phyloP scores from a whole-genome alignment of 2,329 filamentous ascomycete genomes.

The Didymella lethalis region DNA sequence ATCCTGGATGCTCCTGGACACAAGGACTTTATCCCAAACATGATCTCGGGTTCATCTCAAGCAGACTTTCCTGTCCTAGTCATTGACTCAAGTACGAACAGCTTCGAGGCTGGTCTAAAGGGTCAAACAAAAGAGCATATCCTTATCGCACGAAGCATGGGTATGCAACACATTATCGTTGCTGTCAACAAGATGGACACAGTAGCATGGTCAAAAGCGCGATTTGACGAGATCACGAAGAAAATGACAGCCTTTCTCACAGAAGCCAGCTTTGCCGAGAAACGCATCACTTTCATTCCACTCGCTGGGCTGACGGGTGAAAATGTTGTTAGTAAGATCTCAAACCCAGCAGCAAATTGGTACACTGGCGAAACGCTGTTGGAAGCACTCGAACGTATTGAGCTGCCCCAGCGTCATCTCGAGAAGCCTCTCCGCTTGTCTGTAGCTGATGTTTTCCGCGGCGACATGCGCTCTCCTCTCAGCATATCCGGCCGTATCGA shows the following conservation, averaged over 20 bases:
- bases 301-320: constrained; percentile 89
- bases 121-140: constrained; percentile 96
- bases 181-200: constrained; percentile 96
- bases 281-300: constrained; percentile 85
- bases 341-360: constrained; percentile 69
- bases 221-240: constrained; percentile 84
- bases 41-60: constrained; percentile 96
- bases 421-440: constrained; percentile 84
- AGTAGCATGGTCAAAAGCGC: constrained; percentile 79
- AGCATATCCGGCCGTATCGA: constrained; percentile 89
- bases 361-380: constrained; percentile 82
- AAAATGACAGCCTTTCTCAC: constrained; percentile 85
- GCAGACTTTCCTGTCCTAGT: constrained; percentile 96
- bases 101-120: constrained; percentile 91
- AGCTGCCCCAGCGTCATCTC: constrained; percentile 74
- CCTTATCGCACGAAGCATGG: constrained; percentile 86
- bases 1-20: constrained; percentile 96
- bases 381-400: constrained; percentile 83
- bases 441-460: constrained; percentile 85
- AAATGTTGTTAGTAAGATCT: constrained; percentile 74
- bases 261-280: constrained; percentile 79
- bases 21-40: constrained; percentile 95
- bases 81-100: constrained; percentile 87
- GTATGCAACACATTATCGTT: constrained; percentile 85
- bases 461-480: constrained; percentile 78